Conservation (phyloP, 2,329 filamentous ascomycete species). For the Ascochyta lentis region DNA sequence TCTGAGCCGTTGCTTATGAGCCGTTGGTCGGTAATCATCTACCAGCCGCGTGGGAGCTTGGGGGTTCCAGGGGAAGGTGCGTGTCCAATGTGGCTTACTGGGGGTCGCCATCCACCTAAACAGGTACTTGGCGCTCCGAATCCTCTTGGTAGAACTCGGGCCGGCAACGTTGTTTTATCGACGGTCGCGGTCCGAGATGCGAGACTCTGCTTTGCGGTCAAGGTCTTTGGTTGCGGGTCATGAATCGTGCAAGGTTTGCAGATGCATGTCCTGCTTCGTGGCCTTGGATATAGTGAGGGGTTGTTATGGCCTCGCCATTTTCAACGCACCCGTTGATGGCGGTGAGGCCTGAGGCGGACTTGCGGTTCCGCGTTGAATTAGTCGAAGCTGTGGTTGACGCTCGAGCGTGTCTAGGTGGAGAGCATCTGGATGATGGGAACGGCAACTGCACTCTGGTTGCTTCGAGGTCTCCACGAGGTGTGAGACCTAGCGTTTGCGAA, state of each 20-base stretch:
- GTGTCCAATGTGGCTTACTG: conserved; percentile 3
- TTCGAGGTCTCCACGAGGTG: neutral
- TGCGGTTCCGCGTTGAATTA: neutral
- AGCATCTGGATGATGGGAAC: neutral
- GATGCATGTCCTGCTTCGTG: neutral
- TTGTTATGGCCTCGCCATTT: neutral
- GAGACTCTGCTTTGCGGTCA: conserved; percentile 1
- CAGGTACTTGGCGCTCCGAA: neutral
- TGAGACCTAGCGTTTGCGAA: neutral
- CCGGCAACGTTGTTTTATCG: neutral
- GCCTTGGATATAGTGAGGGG: neutral
- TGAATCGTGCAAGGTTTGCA: neutral
- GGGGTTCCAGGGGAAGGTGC: conserved; percentile 2
- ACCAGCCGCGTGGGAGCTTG: conserved; percentile 13
- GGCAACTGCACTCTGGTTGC: neutral
- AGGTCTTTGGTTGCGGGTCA: neutral
- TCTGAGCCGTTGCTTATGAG: neutral
- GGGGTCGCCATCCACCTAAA: neutral
- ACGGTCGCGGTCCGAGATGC: conserved; percentile 7
- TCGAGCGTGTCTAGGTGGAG: neutral
- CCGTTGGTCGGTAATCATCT: conserved; percentile 6
- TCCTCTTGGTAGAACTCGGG: conserved; percentile 2
- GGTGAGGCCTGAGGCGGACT: neutral
- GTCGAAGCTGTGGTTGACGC: neutral
- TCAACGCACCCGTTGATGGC: neutral